These are phyloP conservation scores for Solanum hybrid DNA, from an alignment of 305 asterid species.

Conservation along the genomic window DNA sequence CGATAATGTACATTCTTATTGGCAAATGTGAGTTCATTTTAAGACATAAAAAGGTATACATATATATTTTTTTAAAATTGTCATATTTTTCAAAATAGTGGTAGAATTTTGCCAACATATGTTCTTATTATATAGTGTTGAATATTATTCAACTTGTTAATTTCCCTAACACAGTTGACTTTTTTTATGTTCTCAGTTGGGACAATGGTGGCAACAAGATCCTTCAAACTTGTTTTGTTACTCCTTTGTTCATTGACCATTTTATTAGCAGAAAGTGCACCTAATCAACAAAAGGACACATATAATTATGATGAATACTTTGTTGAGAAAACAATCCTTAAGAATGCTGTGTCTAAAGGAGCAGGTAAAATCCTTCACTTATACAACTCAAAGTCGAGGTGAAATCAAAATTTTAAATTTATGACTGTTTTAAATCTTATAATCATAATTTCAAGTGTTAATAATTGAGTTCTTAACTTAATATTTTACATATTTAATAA, in stretches of 20 bases:
- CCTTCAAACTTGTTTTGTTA: neutral
- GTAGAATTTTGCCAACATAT: neutral
- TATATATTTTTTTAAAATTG: too few species aligned
- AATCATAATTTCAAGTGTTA: accelerated
- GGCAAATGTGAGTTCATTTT: neutral
- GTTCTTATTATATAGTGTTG: too few species aligned
- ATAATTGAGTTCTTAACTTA: too few species aligned
- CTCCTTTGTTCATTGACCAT: neutral
- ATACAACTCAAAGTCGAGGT: neutral
- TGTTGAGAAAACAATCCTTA: neutral
- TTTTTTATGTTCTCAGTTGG: neutral
- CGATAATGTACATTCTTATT: too few species aligned
- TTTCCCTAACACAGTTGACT: neutral
- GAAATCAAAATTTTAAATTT: neutral
- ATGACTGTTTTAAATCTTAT: too few species aligned
- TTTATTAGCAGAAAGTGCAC: neutral
- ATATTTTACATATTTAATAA: too few species aligned
- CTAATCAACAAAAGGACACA: neutral
- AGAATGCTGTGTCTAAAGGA: neutral
- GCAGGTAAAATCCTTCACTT: neutral
- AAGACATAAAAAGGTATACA: neutral
- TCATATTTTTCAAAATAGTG: neutral
- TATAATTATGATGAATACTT: neutral
- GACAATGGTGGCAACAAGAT: neutral
- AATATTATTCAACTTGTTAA: neutral